Base-by-base conservation (phyloP, 805 yeast species). In the Lipomyces yamanashiensis region DNA sequence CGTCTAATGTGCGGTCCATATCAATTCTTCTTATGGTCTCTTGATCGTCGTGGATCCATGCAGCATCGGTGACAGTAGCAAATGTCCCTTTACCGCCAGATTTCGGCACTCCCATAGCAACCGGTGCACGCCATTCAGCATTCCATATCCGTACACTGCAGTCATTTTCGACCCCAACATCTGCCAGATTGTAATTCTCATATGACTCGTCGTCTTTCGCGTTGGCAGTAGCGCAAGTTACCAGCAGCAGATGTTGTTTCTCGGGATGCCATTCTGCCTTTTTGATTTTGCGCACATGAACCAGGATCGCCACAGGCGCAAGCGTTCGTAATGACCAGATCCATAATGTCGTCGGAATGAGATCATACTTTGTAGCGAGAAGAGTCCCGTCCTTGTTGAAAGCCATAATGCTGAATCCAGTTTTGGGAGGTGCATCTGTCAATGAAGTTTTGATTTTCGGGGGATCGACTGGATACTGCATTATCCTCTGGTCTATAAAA, bases 271-370 rank as follows among this genome's bases (percentile, higher is more conserved):
- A 67, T 15, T 53, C 62, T 23, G 63, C 67, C 13, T 48, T 37
- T 44, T 50, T 43, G 21, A 67, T 49, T 21, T 49, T 41, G 9
- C 64, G 57, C n/a, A 54, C 61, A 37, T 62, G 67, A 13, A 66
- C 67, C 15, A 66, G 53, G n/a, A 66, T 50, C 23, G 69, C 64
- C 13, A 67, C 58, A 8, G 67, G 63, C 15, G 54, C 47, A 37
- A 59, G 13, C 7, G 55, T 43, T 33, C 59, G 47, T 17, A 67
- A 44, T 10, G 69, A 58, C 70, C 70, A 67, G 47, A 67, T 55
- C 67, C 66, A 67, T 19, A 67, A 45, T 8, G 70, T 58, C 0
- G 70, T 67, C 28, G 70, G 69, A 23, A 47, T 55, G 4, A 41
- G 59, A 34, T 61, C 64, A 40, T 17, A 64, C 21, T 50, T 49